phyloP scores from a whole-genome alignment of 1,284 basidiomycete genomes.

The Cryptococcus sp. region DNA sequence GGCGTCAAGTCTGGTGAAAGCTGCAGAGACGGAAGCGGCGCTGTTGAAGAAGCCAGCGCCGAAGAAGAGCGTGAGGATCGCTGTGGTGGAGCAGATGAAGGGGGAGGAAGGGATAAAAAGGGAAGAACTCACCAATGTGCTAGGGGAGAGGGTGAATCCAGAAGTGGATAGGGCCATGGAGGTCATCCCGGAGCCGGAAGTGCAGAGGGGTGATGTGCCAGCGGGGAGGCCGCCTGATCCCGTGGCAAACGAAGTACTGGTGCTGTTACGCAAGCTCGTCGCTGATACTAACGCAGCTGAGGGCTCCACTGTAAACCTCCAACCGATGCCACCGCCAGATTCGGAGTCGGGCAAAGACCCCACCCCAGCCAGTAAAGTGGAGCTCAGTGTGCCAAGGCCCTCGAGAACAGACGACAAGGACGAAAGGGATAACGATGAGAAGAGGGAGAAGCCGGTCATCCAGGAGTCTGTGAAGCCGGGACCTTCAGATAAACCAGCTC shows the following conservation, averaged over 20 bases:
- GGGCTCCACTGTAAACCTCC: neutral
- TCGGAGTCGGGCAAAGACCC: neutral
- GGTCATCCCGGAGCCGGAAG: neutral
- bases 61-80: conserved; percentile 16
- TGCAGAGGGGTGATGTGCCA: too few species aligned
- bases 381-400: neutral
- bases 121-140: conserved; percentile 9
- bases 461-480: too few species aligned
- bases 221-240: neutral
- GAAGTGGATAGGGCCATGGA: neutral
- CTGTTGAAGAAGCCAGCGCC: neutral
- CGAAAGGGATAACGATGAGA: neutral
- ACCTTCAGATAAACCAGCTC: too few species aligned
- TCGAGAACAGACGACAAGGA: neutral
- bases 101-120: neutral
- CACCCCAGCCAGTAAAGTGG: neutral
- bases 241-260: conserved; percentile 6
- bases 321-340: neutral
- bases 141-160: conserved; percentile 4
- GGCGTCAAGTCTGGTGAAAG: conserved; percentile 1
- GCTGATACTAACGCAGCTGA: conserved; percentile 5
- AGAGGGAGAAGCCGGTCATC: too few species aligned
- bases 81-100: conserved; percentile 11
- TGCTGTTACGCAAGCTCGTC: conserved; percentile 7
- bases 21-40: conserved; percentile 2